A percentile compares a stretch with the other conserved stretches of the same genome.
Evolutionary conservation across 2,329 filamentous ascomycete genomes (phyloP).

Genomic region (Hypoxylon sp.): DNA sequence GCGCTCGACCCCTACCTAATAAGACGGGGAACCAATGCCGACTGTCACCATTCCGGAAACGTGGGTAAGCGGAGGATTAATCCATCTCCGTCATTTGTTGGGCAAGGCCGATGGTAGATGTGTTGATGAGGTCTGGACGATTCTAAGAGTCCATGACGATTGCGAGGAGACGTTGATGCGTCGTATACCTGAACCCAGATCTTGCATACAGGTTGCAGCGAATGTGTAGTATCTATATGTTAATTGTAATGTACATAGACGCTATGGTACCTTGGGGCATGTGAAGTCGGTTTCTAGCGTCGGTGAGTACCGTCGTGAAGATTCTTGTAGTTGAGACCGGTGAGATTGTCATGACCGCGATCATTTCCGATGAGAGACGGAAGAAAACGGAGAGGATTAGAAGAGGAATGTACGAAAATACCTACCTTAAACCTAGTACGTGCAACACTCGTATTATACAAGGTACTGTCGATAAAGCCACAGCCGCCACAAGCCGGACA

Average conservation of each 20-base stretch:
- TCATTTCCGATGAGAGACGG: constrained; percentile 18
- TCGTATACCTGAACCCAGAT: constrained; percentile 1
- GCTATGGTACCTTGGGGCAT: neutral
- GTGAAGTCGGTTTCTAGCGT: constrained; percentile 1
- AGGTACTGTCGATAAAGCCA: constrained; percentile 30
- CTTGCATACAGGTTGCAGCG: constrained; percentile 5
- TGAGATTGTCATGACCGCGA: constrained; percentile 23
- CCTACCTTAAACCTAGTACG: neutral
- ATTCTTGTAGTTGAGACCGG: constrained; percentile 29
- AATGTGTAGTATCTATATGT: constrained; percentile 7
- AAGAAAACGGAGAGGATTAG: constrained; percentile 25
- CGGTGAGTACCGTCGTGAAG: constrained; percentile 31
- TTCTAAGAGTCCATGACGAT: constrained; percentile 2
- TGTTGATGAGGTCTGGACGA: constrained; percentile 11
- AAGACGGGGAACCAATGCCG: constrained; percentile 33
- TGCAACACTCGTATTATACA: constrained; percentile 1
- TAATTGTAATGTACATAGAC: constrained; percentile 4
- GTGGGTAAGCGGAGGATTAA: constrained; percentile 27
- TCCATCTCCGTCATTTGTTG: constrained; percentile 22
- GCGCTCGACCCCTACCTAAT: constrained; percentile 36
- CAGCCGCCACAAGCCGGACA: constrained; percentile 30
- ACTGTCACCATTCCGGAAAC: constrained; percentile 17
- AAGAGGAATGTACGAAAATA: constrained; percentile 10
- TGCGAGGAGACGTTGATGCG: constrained; percentile 11
- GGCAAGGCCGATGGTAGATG: constrained; percentile 11